These are phyloP conservation scores for Nidularia pulvinata DNA, from an alignment of 768 basidiomycete genomes.

Conservation along the genomic window DNA sequence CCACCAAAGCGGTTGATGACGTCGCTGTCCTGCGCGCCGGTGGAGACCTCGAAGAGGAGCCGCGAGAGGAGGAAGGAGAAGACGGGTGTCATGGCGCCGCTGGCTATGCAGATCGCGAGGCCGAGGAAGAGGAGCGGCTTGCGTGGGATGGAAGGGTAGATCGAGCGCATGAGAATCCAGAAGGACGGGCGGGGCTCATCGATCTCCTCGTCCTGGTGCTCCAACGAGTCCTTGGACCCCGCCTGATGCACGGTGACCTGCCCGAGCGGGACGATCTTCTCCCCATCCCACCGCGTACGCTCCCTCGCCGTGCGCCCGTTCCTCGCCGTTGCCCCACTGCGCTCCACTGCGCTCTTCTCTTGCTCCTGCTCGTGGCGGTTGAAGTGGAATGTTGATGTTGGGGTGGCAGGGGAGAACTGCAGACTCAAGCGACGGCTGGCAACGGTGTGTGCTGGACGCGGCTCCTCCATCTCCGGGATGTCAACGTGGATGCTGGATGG, in stretches of 20 bases:
- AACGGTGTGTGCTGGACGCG: slow-evolving; percentile 23
- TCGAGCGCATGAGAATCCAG: slow-evolving; percentile 45
- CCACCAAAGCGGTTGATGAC: slow-evolving; percentile 71
- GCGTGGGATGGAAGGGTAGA: slow-evolving; percentile 73
- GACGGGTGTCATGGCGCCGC: slow-evolving; percentile 86
- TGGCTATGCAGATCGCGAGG: slow-evolving; percentile 63
- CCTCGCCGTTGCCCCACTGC: slow-evolving; percentile 33
- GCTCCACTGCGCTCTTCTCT: slow-evolving; percentile 41
- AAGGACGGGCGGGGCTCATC: slow-evolving; percentile 29
- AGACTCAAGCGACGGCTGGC: slow-evolving; percentile 47
- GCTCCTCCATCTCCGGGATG: slow-evolving; percentile 19
- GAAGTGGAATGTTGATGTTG: slow-evolving; percentile 29
- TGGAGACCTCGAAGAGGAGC: slow-evolving; percentile 76
- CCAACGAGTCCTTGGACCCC: neutral
- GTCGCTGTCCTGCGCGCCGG: slow-evolving; percentile 54
- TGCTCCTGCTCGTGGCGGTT: slow-evolving; percentile 28
- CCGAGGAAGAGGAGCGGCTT: slow-evolving; percentile 75
- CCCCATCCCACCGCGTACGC: slow-evolving; percentile 19
- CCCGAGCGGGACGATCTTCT: slow-evolving; percentile 13
- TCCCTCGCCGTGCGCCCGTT: slow-evolving; percentile 16
- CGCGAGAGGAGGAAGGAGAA: slow-evolving; percentile 90
- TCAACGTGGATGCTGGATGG: slow-evolving; percentile 36
- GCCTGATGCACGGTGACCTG: slow-evolving; percentile 18
- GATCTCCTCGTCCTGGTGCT: slow-evolving; percentile 6
- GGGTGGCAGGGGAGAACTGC: slow-evolving; percentile 64